Base-by-base conservation (phyloP, 1,284 basidiomycete species). In the Calocybe gambosa region DNA sequence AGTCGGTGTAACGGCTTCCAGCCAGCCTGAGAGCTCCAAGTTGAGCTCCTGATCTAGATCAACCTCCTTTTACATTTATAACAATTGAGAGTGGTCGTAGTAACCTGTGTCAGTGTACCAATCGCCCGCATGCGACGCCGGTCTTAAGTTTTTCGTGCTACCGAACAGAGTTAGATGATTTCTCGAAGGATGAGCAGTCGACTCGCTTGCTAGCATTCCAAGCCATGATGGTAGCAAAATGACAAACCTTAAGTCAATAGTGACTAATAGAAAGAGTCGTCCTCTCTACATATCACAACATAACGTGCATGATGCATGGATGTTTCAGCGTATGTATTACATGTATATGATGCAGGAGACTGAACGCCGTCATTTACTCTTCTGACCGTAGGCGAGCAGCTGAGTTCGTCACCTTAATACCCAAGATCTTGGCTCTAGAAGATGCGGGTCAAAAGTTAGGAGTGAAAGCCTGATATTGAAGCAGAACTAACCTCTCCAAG, bases 371-470 rank as follows among this genome's bases (percentile, higher is more conserved):
- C 59, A 64, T 72, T 73, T 80, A 87, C 85, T 99, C 96, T 78
- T 98, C 93, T 67, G 93, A 90, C 73, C 95, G 89, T 73, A 99
- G 82, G 67, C 92, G 91, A 62, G 90, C 96, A 60, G 86, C 82
- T 55, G 92, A 69, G 80, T 99, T 99, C 58, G 93, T 97, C 65
- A 99, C 89, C 77, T 93, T 95, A 68, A 94, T 75, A 55, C 88
- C 83, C 56, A 96, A 73, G 48, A 80, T 88, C 75, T 90, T 93
- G 53, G 93, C 92, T 65, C 93, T 91, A 59, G 39, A 52, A 28
- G 39, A 3, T 35, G n/a, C 19, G 39, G 36, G 46, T 45, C 39
- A 41, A 45, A 52, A 40, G 20, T 7, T 20, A 46, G 7, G 52
- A 29, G 16, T n/a, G n/a, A n/a, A n/a, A n/a, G n/a, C n/a, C n/a